These are phyloP conservation scores for Penicillium sp. DNA, from an alignment of 2,329 filamentous ascomycete genomes.

Conservation along the genomic window DNA sequence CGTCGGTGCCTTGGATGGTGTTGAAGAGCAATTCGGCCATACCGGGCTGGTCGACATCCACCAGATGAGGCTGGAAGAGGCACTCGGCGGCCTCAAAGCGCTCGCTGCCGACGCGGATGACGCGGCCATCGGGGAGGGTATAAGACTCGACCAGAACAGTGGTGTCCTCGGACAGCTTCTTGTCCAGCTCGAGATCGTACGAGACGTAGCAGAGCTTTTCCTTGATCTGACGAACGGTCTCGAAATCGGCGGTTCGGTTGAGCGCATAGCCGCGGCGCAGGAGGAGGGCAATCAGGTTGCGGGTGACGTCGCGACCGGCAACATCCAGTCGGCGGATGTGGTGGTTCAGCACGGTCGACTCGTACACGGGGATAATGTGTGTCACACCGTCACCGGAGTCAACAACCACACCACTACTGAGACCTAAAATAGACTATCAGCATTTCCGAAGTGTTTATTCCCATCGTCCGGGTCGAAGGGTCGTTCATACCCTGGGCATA, in stretches of 20 bases:
- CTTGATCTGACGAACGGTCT: slow-evolving; percentile 98
- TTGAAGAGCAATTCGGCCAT: slow-evolving; percentile 98
- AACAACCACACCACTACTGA: slow-evolving; percentile 93
- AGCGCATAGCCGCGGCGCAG: slow-evolving; percentile 92
- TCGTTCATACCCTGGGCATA: slow-evolving; percentile 79
- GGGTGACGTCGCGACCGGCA: slow-evolving; percentile 94
- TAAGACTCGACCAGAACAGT: slow-evolving; percentile 97
- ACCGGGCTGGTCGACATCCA: slow-evolving; percentile 94
- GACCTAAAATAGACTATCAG: slow-evolving; percentile 51
- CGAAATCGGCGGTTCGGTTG: slow-evolving; percentile 97
- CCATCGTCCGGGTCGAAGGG: neutral
- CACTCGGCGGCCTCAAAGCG: slow-evolving; percentile 98
- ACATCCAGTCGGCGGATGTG: slow-evolving; percentile 92
- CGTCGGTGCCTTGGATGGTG: slow-evolving; percentile 93
- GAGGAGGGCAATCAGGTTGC: slow-evolving; percentile 92
- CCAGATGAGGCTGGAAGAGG: slow-evolving; percentile 95
- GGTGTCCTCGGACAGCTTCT: slow-evolving; percentile 93
- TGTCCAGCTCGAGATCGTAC: slow-evolving; percentile 94
- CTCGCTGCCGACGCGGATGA: slow-evolving; percentile 94
- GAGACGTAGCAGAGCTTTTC: slow-evolving; percentile 99
- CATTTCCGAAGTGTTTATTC: neutral
- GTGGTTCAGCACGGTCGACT: slow-evolving; percentile 96
- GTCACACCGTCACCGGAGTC: slow-evolving; percentile 98
- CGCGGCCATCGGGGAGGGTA: slow-evolving; percentile 91
- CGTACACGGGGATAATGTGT: slow-evolving; percentile 97